Percentiles rank a stretch among this genome's conserved stretches.
Conservation (phyloP, 2,329 filamentous ascomycete species). For the Clarireedia hainanense region DNA sequence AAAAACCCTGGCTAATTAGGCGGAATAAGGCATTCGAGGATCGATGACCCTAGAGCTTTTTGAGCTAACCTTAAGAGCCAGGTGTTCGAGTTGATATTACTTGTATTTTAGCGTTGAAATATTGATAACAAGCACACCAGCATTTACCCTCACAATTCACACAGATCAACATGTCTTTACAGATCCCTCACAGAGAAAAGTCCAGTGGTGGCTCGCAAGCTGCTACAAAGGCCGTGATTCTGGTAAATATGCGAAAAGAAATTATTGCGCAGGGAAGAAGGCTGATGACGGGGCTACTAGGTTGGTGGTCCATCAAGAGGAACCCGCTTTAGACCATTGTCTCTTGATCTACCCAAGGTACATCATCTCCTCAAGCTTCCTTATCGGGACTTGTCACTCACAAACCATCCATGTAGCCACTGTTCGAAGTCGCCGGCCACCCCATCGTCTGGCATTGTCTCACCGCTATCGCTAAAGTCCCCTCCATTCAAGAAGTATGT, state of each 20-base stretch:
- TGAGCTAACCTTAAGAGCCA: not conserved
- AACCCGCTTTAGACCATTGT: conserved; percentile 89
- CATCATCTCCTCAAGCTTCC: conserved; percentile 21
- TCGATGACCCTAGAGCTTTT: not conserved
- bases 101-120: not conserved
- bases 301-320: conserved; percentile 93
- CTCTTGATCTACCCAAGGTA: conserved; percentile 92
- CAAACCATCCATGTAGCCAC: conserved; percentile 50
- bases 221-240: conserved; percentile 86
- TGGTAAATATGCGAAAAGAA: conserved; percentile 49
- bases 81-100: conserved; percentile 1
- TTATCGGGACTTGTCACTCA: not conserved
- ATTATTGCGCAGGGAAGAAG: conserved; percentile 5
- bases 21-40: not conserved
- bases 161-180: conserved; percentile 35
- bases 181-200: conserved; percentile 37
- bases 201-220: conserved; percentile 39
- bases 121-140: not conserved
- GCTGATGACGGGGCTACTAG: conserved; percentile 37
- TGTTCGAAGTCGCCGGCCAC: conserved; percentile 97
- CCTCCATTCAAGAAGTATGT: conserved; percentile 90
- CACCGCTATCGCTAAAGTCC: conserved; percentile 81
- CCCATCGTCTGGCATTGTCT: conserved; percentile 98
- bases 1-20: not conserved
- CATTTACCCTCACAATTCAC: not conserved